Conservation (phyloP, 2,329 filamentous ascomycete genomes). For the Uncinocarpus reesii region DNA sequence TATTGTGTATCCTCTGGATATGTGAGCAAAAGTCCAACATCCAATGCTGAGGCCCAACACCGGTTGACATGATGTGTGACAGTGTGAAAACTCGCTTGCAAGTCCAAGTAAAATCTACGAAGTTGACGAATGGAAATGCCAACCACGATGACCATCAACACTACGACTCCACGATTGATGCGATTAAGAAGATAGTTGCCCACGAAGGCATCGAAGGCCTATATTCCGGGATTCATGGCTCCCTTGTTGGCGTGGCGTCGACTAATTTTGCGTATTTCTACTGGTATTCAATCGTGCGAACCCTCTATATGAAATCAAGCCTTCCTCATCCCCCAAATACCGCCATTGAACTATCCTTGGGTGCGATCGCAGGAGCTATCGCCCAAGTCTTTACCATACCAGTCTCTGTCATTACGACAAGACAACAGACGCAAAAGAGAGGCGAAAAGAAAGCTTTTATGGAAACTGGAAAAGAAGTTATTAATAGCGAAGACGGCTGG, state of each 20-base stretch:
- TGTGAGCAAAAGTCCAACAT: slow-evolving; percentile 50
- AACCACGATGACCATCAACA: slow-evolving; percentile 44
- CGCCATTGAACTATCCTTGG: slow-evolving; percentile 68
- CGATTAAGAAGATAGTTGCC: slow-evolving; percentile 70
- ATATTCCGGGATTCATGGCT: slow-evolving; percentile 79
- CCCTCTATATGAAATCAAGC: slow-evolving; percentile 58
- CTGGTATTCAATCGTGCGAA: slow-evolving; percentile 86
- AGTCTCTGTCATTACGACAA: slow-evolving; percentile 86
- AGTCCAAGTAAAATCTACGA: slow-evolving; percentile 69
- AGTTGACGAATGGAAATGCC: slow-evolving; percentile 35
- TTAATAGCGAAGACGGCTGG: slow-evolving; percentile 81
- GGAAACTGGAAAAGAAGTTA: slow-evolving; percentile 78
- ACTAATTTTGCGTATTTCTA: slow-evolving; percentile 99
- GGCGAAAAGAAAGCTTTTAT: slow-evolving; percentile 74
- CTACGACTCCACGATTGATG: slow-evolving; percentile 80
- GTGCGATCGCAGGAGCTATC: slow-evolving; percentile 76
- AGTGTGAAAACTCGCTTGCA: slow-evolving; percentile 95
- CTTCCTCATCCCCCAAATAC: slow-evolving; percentile 61
- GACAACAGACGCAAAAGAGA: slow-evolving; percentile 87
- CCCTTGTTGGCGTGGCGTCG: slow-evolving; percentile 82
- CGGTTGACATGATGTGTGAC: slow-evolving; percentile 10
- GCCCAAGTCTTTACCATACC: slow-evolving; percentile 96
- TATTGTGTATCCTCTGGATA: slow-evolving; percentile 89
- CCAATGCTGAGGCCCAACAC: neutral
- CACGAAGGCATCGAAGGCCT: slow-evolving; percentile 72